Base-by-base conservation (phyloP, 2,329 filamentous ascomycete species). In the Raffaelea arxii region DNA sequence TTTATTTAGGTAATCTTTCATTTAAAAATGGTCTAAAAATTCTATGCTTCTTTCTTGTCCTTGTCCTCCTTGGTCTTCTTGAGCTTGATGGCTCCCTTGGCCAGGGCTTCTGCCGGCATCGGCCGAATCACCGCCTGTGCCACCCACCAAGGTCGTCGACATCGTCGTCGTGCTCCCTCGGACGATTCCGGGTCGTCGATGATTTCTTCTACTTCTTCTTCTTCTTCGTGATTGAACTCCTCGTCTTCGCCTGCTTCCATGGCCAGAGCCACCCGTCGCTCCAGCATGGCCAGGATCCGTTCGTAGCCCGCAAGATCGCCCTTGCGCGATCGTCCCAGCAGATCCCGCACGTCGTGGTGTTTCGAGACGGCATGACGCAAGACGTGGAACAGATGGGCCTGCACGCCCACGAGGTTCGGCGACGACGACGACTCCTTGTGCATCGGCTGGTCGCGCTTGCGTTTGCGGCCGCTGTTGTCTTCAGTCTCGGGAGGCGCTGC, bases 381-480 rank as follows among this genome's bases (percentile, higher is more conserved):
- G 23, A 98, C 76, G 62, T 94, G 86, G 71, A 98, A 98, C 38
- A 96, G 77, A 63, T 98, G 92, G 1, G 88, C 80, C 63, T 97
- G 90, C 74, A 96, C 86, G 27, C 81, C 81, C 11, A 77, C 72
- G 41, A 95, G 70, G 62, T 92, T 97, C 4, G 68, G 77, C 59
- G 63, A 66, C 40, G 52, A 43, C 2, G 35, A 43, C 2, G 27
- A 55, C 49, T 62, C 55, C 16, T 12, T 23, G 30, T 22, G 10
- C 21, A 11, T 7, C 30, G 25, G 11, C 40, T 3, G 4, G 25
- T 14, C 22, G 38, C 41, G 7, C 32, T 25, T 27, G 53, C 60
- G 67, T 56, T 72, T 74, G 48, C 68, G 65, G 56, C 72, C 75
- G 62, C 77, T 79, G 49, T 67, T 64, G 16, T 72, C 68, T 25